Conservation (phyloP, 108 stramenopile genomes). For the Skeletonema grethae region DNA sequence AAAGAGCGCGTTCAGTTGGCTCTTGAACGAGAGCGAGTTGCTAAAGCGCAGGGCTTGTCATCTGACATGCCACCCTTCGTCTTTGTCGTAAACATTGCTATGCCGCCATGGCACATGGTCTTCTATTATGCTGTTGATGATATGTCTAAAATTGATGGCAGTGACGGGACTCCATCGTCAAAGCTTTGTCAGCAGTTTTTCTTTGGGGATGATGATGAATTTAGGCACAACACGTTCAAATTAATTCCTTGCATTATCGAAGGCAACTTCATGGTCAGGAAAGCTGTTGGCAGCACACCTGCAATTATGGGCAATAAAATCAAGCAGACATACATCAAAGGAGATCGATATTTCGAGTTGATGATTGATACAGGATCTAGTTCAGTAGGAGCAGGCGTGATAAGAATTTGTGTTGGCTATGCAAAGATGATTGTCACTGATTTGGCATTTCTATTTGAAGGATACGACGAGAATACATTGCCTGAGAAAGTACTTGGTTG, state of each 20-base stretch:
- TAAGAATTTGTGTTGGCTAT: slow-evolving; percentile 83
- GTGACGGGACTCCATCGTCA: slow-evolving; percentile 71
- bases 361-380: slow-evolving; percentile 88
- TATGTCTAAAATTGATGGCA: slow-evolving; percentile 75
- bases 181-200: slow-evolving; percentile 77
- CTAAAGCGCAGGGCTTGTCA: slow-evolving; percentile 38
- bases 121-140: slow-evolving; percentile 88
- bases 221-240: slow-evolving; percentile 91
- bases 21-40: slow-evolving; percentile 52
- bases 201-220: slow-evolving; percentile 73
- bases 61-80: slow-evolving; percentile 78
- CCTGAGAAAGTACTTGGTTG: slow-evolving; percentile 89
- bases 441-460: slow-evolving; percentile 92
- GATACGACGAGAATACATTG: slow-evolving; percentile 73
- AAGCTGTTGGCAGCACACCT: slow-evolving; percentile 90
- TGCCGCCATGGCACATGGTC: slow-evolving; percentile 78
- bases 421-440: slow-evolving; percentile 90
- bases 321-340: slow-evolving; percentile 78
- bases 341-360: slow-evolving; percentile 87
- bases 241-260: slow-evolving; percentile 92
- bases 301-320: slow-evolving; percentile 94
- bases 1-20: slow-evolving; percentile 85
- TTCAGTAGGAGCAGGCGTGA: slow-evolving; percentile 80
- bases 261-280: slow-evolving; percentile 92
- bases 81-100: slow-evolving; percentile 75